Evolutionary conservation across 306 rosid species (phyloP), one percentile per base, ranked within the genome.

Genomic region (Rosa chinensis): DNA sequence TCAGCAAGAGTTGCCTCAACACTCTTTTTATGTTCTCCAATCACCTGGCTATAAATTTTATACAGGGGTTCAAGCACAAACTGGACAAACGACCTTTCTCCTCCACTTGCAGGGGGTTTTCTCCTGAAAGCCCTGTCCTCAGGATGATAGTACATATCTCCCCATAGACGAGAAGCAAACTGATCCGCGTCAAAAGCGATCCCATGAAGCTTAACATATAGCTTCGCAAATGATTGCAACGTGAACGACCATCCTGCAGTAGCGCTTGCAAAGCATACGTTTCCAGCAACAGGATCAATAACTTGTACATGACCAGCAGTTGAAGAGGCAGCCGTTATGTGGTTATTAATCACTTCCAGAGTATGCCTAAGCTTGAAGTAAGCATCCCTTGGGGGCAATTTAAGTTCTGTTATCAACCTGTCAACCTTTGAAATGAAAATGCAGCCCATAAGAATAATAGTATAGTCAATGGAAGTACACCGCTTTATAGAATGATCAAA

Each of bases 211-310:
- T 93, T 95, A 62, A 93, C 86, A 81, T 95, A 95, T 58, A 95
- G 77, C 73, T 89, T 95, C 74, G 99, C 94, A 85, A 93, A 95
- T 1, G 99, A 95, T 63, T 91, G 98, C 89, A 95, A 86, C 0
- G 97, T 93, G 84, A 95, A 95, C 62, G 99, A 90, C 99, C 99
- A 95, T 62, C 99, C 99, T 69, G 99, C 99, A 18, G 94, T 90
- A 53, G 85, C 99, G 87, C 98, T 93, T 6, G 98, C 97, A 76
- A 95, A 95, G 81, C 98, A 93, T 80, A 95, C 99, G 82, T 95
- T 95, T 66, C 99, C 99, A 11, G 92, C 99, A 63, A 85, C 88
- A 16, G 99, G 99, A 67, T 95, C 99, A 20, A 95, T 86, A 79
- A 89, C 81, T 87, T 93, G 98, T 76, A 91, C 93, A 88, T 91